A percentile compares a stretch with the other conserved stretches of the same genome.
phyloP scores from a whole-genome alignment of 2,329 filamentous ascomycete species.

The Endoconidiophora polonica region DNA sequence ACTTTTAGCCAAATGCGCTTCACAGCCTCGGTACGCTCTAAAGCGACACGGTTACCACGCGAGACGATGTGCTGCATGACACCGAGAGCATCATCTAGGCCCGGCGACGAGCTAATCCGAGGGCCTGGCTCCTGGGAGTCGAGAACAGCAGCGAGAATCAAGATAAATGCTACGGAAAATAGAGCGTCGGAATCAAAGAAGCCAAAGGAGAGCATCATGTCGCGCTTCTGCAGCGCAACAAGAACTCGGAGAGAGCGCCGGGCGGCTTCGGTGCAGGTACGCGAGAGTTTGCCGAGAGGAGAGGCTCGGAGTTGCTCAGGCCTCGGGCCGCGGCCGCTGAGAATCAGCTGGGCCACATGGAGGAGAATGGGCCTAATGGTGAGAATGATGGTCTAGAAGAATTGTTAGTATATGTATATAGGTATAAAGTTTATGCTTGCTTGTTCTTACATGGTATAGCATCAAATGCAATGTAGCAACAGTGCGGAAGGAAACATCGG shows the following conservation, averaged over 20 bases:
- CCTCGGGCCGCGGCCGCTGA: slow-evolving; percentile 16
- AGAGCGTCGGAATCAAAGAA: slow-evolving; percentile 13
- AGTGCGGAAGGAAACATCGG: slow-evolving; percentile 18
- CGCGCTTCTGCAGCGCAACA: slow-evolving; percentile 18
- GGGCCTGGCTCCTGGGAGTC: slow-evolving; percentile 10
- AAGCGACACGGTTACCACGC: slow-evolving; percentile 8
- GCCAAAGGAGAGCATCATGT: slow-evolving; percentile 17
- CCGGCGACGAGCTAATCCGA: slow-evolving; percentile 3
- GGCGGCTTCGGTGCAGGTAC: slow-evolving; percentile 19
- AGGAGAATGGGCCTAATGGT: slow-evolving; percentile 19
- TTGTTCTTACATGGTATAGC: slow-evolving; percentile 18
- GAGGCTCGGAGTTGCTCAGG: slow-evolving; percentile 16
- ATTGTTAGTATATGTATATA: background rate
- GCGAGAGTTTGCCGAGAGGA: slow-evolving; percentile 17
- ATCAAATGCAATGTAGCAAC: slow-evolving; percentile 20
- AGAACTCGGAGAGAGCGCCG: slow-evolving; percentile 18
- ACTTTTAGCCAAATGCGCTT: slow-evolving; percentile 12
- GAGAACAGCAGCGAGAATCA: slow-evolving; percentile 11
- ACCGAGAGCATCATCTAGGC: slow-evolving; percentile 11
- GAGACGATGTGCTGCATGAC: slow-evolving; percentile 12
- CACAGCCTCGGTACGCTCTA: slow-evolving; percentile 10
- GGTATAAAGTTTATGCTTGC: background rate
- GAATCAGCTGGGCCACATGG: slow-evolving; percentile 18
- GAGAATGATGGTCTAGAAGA: slow-evolving; percentile 18
- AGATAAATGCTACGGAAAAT: slow-evolving; percentile 13